Evolutionary conservation across 495 filamentous ascomycete genomes (phyloP), one percentile per base, ranked within the genome.

Genomic region (Lasiosphaeria miniovina): DNA sequence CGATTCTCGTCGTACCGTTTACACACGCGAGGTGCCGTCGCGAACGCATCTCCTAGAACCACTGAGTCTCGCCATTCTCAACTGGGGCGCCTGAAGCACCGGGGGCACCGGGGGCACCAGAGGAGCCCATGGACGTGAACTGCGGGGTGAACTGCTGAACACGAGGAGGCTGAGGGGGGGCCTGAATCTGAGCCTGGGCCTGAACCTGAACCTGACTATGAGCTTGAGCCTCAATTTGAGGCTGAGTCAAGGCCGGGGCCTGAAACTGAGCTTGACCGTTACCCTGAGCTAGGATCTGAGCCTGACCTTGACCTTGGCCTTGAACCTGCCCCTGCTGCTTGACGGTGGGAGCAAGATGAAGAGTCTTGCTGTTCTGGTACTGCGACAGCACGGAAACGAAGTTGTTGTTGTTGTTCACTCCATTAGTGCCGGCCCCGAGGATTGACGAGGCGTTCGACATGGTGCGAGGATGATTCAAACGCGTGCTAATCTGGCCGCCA

Each of bases 401-500:
- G 24, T 24, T 24, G 24, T 60, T 17, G 43, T 31, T 33, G 33
- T 36, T 11, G n/a, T 46, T 46, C 43, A 35, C 35, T 15, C 36
- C 50, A 32, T 41, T 60, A 32, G 52, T 59, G 51, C 72, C 65
- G 11, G 63, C 57, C 8, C 64, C 48, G 6, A 74, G 63, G 6
- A 73, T 64, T 7, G 70, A 63, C 57, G 59, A 51, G 59, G 67
- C 69, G 49, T 59, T 70, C 35, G 68, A 52, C 63, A 76, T 68
- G 49, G 63, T 49, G 10, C 75, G 75, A 54, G 38, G 61, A 55
- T 71, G 67, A 17, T 62, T 35, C 14, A 73, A 63, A 24, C 76
- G 73, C 34, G 76, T 45, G 2, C 68, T 51, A 12, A 78, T 69
- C 63, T 81, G 78, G 15, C 73, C 72, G 41, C 74, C 66, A n/a